A percentile compares a stretch with the other conserved stretches of the same genome.
Conservation (phyloP, 352 stramenopile genomes). For the Phytophthora pseudosyringae region DNA sequence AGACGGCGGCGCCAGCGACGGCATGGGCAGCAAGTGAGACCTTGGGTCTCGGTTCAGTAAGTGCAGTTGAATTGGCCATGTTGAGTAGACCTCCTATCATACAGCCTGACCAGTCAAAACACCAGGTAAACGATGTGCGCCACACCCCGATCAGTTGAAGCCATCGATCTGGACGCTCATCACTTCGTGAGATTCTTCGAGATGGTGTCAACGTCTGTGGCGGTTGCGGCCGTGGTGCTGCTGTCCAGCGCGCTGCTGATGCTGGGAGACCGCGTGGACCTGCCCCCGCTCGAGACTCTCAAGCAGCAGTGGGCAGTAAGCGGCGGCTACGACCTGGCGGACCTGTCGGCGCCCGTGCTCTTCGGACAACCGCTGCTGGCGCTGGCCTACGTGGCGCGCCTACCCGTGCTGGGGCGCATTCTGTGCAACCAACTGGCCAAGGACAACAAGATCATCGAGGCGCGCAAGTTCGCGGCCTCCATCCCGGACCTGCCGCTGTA, state of each 20-base stretch:
- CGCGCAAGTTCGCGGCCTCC: constrained; percentile 67
- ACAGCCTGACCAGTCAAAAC: not conserved
- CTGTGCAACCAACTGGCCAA: constrained; percentile 52
- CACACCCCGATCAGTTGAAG: constrained; percentile 6
- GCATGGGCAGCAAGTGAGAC: constrained; percentile 28
- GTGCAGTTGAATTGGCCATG: not conserved
- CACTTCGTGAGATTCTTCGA: constrained; percentile 1
- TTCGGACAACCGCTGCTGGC: constrained; percentile 56
- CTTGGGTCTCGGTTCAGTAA: too few relatives aligned
- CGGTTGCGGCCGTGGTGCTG: constrained; percentile 49
- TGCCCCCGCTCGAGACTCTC: constrained; percentile 45
- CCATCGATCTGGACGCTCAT: not conserved
- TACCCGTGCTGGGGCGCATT: constrained; percentile 57
- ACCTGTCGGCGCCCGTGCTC: constrained; percentile 54
- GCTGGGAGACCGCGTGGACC: constrained; percentile 52
- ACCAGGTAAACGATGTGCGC: not conserved
- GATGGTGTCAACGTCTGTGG: constrained; percentile 46
- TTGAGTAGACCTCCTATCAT: not conserved
- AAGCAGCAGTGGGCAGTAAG: constrained; percentile 39
- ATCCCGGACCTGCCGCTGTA: constrained; percentile 81
- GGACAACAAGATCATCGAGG: constrained; percentile 70
- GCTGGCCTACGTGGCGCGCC: constrained; percentile 52
- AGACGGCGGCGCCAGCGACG: constrained; percentile 46
- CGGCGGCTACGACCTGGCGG: constrained; percentile 57
- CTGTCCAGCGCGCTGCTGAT: constrained; percentile 55